Base-by-base conservation (phyloP, 495 filamentous ascomycete genomes). In the Bathelium albidoporum region DNA sequence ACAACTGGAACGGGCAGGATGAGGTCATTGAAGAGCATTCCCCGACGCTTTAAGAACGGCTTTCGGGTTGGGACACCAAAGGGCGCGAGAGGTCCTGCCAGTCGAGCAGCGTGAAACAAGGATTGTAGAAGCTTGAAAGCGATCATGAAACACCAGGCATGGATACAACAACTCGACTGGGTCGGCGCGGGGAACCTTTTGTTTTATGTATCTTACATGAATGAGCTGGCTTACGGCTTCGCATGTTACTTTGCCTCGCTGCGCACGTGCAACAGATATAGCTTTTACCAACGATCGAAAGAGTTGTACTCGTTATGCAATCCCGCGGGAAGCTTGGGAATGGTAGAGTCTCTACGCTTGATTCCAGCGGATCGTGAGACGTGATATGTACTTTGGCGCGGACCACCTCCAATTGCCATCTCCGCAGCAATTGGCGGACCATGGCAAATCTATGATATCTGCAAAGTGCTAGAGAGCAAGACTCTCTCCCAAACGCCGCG, bases 1-100 rank as follows among this genome's bases (percentile, higher is more conserved):
- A 96, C 92, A 73, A 94, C 90, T 72, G 94, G 94, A 70, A 89
- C 89, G 74, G 94, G 94, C 77, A 86, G 94, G 72, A 91, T 91
- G 88, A 82, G 89, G 65, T 87, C 91, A 81, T 85, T 97, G 76
- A 93, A 92, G 82, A 84, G 82, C 70, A 85, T 97, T 73, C 81
- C 93, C 71, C 87, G 93, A 74, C 84, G 83, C 76, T 95, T 95
- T 84, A 89, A 86, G 81, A 97, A 98, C 81, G 91, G 91, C 68
- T 98, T 98, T 87, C 91, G 88, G 81, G 86, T 81, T 63, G 94
- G 94, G 70, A 78, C 80, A 68, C 93, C 90, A 72, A 94, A 95
- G 85, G 88, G 87, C 70, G 81, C 94, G 65, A 82, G 85, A 71
- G 91, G 90, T 45, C 80, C 85, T 1, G 59, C 67, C 24, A 65